Evolutionary conservation across 495 filamentous ascomycete genomes (phyloP).

Genomic region (Neurospora sp.): DNA sequence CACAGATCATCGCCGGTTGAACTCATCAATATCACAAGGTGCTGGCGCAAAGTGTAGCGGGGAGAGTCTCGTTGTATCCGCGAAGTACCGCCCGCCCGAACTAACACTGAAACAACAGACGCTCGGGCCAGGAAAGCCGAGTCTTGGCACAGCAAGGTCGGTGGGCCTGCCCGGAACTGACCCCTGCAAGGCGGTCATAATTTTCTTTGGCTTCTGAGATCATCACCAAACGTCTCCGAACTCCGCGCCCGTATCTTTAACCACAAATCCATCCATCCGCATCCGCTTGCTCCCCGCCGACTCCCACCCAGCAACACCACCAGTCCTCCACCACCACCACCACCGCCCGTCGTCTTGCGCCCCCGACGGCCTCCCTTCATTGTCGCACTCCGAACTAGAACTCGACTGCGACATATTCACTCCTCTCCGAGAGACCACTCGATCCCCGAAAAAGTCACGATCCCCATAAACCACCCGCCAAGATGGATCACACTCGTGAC

Average conservation of each 20-base stretch:
- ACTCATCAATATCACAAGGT: not conserved
- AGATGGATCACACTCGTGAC: constrained; percentile 76
- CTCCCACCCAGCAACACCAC: not conserved
- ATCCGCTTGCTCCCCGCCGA: not conserved
- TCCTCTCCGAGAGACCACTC: not conserved
- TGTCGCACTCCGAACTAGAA: not conserved
- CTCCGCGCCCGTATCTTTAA: constrained; percentile 2
- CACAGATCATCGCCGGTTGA: not conserved
- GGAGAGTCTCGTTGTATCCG: not conserved
- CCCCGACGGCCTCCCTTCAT: not conserved
- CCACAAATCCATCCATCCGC: not conserved
- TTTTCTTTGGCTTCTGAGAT: constrained; percentile 14
- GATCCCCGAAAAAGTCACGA: not conserved
- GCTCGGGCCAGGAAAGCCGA: not conserved
- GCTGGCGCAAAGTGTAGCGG: not conserved
- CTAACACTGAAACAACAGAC: not conserved
- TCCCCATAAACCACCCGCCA: constrained; percentile 10
- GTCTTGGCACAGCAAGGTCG: not conserved
- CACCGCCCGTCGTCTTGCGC: not conserved
- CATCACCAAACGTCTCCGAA: constrained; percentile 5
- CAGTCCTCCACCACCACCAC: not conserved
- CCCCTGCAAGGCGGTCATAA: constrained; percentile 6
- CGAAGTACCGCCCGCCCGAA: not conserved
- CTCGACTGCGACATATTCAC: not conserved
- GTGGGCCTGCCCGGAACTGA: constrained; percentile 3